Evolutionary conservation across 129 eudicot genomes (phyloP).

Genomic region (Tagetes erecta): DNA sequence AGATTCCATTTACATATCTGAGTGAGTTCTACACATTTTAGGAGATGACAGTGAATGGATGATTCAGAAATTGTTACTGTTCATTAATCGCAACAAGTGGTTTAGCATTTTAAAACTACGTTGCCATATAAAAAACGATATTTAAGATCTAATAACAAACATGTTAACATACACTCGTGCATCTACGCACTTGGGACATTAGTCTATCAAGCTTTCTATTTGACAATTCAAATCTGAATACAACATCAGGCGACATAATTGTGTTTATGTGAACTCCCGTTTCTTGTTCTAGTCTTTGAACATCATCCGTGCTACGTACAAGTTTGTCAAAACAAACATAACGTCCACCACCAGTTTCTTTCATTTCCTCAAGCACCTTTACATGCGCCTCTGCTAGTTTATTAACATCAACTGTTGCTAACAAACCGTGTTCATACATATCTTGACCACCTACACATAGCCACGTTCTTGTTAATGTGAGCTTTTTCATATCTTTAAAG

Average conservation of each 20-base stretch:
- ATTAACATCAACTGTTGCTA: slow-evolving; percentile 63
- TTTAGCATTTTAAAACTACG: background rate
- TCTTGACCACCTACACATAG: slow-evolving; percentile 52
- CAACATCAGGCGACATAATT: background rate
- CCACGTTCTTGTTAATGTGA: background rate
- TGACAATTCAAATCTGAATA: slow-evolving; percentile 46
- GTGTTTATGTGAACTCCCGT: slow-evolving; percentile 39
- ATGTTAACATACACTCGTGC: slow-evolving; percentile 32
- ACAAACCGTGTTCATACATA: slow-evolving; percentile 53
- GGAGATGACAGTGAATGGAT: too few species aligned
- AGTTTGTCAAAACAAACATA: slow-evolving; percentile 63
- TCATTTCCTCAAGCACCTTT: slow-evolving; percentile 59
- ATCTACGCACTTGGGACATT: slow-evolving; percentile 50
- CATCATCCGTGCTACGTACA: slow-evolving; percentile 37
- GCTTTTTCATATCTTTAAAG: slow-evolving; percentile 3
- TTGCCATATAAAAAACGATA: background rate
- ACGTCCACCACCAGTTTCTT: slow-evolving; percentile 47
- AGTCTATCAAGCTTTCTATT: slow-evolving; percentile 54
- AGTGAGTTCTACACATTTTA: too few species aligned
- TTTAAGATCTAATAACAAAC: background rate
- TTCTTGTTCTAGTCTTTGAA: slow-evolving; percentile 44
- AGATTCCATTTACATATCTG: too few species aligned
- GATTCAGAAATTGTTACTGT: too few species aligned
- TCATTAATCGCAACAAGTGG: background rate
- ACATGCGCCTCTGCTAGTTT: slow-evolving; percentile 72